Evolutionary conservation across 73 alveolate species (phyloP).

Genomic region (Paramecium biaurelia): DNA sequence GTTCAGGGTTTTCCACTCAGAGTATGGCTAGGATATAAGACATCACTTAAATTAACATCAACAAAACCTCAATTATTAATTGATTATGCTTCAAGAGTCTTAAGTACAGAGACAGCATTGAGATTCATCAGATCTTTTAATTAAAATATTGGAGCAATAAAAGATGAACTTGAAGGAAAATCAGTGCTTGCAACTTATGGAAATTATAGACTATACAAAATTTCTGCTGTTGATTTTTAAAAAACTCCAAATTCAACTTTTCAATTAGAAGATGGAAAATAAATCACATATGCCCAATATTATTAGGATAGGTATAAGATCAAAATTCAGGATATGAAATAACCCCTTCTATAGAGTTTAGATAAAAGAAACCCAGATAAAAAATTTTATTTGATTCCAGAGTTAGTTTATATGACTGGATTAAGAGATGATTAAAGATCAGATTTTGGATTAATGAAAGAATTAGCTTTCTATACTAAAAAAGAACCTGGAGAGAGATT

Average conservation of each 20-base stretch:
- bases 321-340: slow-evolving; percentile 69
- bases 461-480: slow-evolving; percentile 73
- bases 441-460: slow-evolving; percentile 83
- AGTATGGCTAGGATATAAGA: slow-evolving; percentile 8
- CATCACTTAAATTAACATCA: not conserved
- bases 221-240: slow-evolving; percentile 76
- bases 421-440: slow-evolving; percentile 87
- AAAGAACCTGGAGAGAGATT: slow-evolving; percentile 74
- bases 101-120: slow-evolving; percentile 52
- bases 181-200: slow-evolving; percentile 79
- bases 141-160: not conserved
- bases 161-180: slow-evolving; percentile 63
- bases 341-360: slow-evolving; percentile 69
- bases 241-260: slow-evolving; percentile 79
- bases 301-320: slow-evolving; percentile 79
- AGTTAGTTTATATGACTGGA: slow-evolving; percentile 89
- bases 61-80: not conserved
- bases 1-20: not conserved
- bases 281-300: slow-evolving; percentile 78
- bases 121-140: not conserved
- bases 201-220: slow-evolving; percentile 75
- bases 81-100: slow-evolving; percentile 50
- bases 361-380: slow-evolving; percentile 68
- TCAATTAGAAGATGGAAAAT: slow-evolving; percentile 10
- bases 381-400: slow-evolving; percentile 86